These are phyloP conservation scores for Tetrapisispora nanseiensis DNA, from an alignment of 805 yeast genomes.

Conservation along the genomic window DNA sequence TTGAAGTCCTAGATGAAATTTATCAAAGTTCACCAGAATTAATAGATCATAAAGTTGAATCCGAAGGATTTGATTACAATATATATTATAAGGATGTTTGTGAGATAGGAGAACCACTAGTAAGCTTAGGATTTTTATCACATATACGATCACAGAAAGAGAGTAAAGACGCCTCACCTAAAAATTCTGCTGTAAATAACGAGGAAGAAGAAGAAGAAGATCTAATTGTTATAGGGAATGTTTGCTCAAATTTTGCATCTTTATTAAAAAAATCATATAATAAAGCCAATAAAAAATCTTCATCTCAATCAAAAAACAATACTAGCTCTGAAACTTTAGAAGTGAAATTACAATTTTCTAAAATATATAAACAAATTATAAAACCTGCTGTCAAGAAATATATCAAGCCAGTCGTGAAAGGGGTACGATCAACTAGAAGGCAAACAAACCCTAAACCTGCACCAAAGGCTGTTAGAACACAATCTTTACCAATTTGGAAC, in stretches of 20 bases:
- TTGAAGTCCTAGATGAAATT: slow-evolving; percentile 22
- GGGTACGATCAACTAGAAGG: slow-evolving; percentile 13
- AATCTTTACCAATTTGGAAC: slow-evolving; percentile 35
- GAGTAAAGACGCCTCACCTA: background rate
- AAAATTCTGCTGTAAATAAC: background rate
- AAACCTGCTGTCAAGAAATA: background rate
- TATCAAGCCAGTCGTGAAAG: slow-evolving; percentile 1
- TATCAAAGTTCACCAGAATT: slow-evolving; percentile 28
- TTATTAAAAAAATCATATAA: slow-evolving; percentile 22
- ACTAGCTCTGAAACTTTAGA: slow-evolving; percentile 25
- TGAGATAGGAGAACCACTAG: slow-evolving; percentile 30
- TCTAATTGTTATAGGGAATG: slow-evolving; percentile 26
- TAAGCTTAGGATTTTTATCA: slow-evolving; percentile 27
- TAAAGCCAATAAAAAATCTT: slow-evolving; percentile 3
- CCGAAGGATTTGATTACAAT: slow-evolving; percentile 22
- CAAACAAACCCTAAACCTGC: slow-evolving; percentile 37
- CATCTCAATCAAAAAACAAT: background rate
- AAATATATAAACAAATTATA: slow-evolving; percentile 10
- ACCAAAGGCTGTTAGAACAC: slow-evolving; percentile 39
- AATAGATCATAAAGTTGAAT: slow-evolving; percentile 11
- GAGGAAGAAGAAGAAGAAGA: slow-evolving; percentile 12
- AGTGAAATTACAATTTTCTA: slow-evolving; percentile 26
- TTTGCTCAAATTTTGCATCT: slow-evolving; percentile 29
- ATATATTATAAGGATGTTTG: slow-evolving; percentile 28
- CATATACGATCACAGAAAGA: slow-evolving; percentile 19